Conservation (phyloP, 2,329 filamentous ascomycete species). For the Penicillium aurantiogriseum region DNA sequence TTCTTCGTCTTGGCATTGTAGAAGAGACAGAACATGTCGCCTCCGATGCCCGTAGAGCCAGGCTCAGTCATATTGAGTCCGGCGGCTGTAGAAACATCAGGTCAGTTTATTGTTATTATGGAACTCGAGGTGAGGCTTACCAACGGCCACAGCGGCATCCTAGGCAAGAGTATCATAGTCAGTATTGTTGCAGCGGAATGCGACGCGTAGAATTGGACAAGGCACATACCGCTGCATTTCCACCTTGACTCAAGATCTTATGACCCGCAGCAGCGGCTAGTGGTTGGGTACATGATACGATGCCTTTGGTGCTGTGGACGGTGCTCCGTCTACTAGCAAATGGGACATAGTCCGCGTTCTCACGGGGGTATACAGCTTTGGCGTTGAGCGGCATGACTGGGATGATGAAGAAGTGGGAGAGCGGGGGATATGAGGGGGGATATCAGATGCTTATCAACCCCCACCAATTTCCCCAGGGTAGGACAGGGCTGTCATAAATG, state of each 20-base stretch:
- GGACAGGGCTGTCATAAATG: background rate
- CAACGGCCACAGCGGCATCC: conserved; percentile 95
- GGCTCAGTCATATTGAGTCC: conserved; percentile 93
- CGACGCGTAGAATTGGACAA: background rate
- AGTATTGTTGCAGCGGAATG: background rate
- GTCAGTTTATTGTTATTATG: conserved; percentile 10
- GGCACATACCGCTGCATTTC: conserved; percentile 82
- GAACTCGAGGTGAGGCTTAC: conserved; percentile 47
- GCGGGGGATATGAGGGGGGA: background rate
- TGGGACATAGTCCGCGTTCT: conserved; percentile 43
- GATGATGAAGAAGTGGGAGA: background rate
- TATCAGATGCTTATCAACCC: background rate
- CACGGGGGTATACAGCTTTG: conserved; percentile 51
- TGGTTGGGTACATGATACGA: conserved; percentile 86
- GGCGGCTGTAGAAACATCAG: conserved; percentile 59
- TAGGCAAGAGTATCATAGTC: conserved; percentile 35
- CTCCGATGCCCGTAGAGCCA: conserved; percentile 88
- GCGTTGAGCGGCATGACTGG: conserved; percentile 49
- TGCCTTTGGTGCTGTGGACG: conserved; percentile 88
- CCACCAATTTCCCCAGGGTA: background rate
- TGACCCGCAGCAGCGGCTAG: conserved; percentile 86
- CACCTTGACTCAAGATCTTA: conserved; percentile 77
- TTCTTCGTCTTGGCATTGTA: conserved; percentile 81
- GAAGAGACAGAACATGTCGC: conserved; percentile 95
- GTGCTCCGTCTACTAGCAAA: conserved; percentile 77